Base-by-base conservation (phyloP, 164 flowering plant genomes). In the Hamamelis virginiana region DNA sequence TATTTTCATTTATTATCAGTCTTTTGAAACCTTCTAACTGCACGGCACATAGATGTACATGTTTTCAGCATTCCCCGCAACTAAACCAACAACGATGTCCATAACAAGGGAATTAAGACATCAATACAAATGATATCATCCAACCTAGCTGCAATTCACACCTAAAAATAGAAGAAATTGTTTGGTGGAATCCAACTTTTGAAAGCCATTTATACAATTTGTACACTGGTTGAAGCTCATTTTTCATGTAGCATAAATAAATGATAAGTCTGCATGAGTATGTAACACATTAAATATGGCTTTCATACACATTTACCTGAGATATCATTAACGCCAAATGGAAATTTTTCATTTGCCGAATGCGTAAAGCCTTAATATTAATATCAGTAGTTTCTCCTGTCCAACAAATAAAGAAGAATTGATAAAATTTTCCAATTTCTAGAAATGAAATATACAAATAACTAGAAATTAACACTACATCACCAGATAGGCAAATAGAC, bases 311-410 rank as follows among this genome's bases (percentile, higher is more conserved):
- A 62, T 21, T 6, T 84, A 95, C 97, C 96, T 92, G 97, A 65
- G 97, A 92, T 70, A 86, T 68, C 97, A 95, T 95, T 59, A 95
- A 73, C 28, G 94, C 96, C 82, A 95, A 75, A 75, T 95, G 98
- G 76, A 91, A 91, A 72, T 95, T 95, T 74, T 95, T 95, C 97
- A 91, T 92, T 77, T 95, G 98, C n/a, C 97, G 81, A 23, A 86
- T 72, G 25, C 98, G 96, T 46, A 92, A 69, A 64, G 88, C 83
- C 27, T 81, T 84, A 50, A 95, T 71, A 62, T 81, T 68, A 21
- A 66, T n/a, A 80, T 92, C 93, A 65, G 70, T 65, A 72, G 94
- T 91, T 84, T 95, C 96, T 70, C 98, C 98, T 95, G 88, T 53
- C 33, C 52, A 74, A 38, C 43, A 72, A 61, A 63, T 1, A 50